Conservation (phyloP, 192 early-diverging fungal species). For the Entomortierella beljakovae region DNA sequence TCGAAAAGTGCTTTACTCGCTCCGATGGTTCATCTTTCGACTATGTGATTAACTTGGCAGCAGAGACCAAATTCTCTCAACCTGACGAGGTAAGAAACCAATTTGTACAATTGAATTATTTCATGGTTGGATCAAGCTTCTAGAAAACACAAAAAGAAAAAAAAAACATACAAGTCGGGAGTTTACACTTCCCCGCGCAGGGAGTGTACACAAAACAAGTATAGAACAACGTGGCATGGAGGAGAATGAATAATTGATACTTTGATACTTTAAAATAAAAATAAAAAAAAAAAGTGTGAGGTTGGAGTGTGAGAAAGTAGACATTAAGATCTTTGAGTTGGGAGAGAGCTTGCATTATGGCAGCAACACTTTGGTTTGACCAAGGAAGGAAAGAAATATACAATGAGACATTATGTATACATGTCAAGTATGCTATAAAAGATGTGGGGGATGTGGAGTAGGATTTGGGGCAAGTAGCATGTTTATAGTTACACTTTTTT, state of each 20-base stretch:
- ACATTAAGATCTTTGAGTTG: too few species aligned
- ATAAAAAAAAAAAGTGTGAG: not conserved
- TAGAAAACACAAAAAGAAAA: not conserved
- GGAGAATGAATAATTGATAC: not conserved
- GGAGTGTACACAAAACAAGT: not conserved
- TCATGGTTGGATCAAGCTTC: not conserved
- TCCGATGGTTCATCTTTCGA: conserved; percentile 82
- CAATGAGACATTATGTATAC: too few species aligned
- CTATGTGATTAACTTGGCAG: conserved; percentile 95
- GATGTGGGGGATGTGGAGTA: too few species aligned
- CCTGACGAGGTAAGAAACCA: conserved; percentile 70
- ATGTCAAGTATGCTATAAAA: too few species aligned
- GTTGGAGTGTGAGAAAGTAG: too few species aligned
- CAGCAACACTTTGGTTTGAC: too few species aligned
- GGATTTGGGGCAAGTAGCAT: too few species aligned
- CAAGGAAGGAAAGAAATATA: too few species aligned
- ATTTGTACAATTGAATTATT: not conserved
- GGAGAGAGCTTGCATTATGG: too few species aligned
- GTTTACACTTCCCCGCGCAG: too few species aligned
- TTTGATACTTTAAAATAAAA: not conserved
- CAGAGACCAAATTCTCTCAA: conserved; percentile 94
- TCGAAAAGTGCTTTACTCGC: conserved; percentile 77
- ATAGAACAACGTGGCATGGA: not conserved
- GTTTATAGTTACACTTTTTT: not conserved
- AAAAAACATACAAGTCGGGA: not conserved